Base-by-base conservation (phyloP, 495 filamentous ascomycete species). In the Lentithecium fluviatile region DNA sequence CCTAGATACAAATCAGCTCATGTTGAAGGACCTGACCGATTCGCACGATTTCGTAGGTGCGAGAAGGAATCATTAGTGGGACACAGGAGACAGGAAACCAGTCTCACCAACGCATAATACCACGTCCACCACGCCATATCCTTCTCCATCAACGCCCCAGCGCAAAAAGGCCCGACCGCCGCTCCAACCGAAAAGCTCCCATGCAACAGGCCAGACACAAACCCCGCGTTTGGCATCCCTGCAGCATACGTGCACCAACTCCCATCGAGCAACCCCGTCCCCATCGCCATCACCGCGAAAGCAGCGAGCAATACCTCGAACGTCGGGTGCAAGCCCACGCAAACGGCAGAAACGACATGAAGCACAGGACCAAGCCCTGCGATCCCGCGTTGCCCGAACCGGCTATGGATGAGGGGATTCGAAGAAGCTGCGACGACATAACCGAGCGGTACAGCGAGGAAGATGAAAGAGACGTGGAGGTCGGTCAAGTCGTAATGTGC, bases 161-260 rank as follows among this genome's bases (percentile, higher is more conserved):
- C 62, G 8, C 54, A 12, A 24, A 60, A 45, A 0, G 62, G 62
- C 6, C 55, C 62, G 0, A 45, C 45, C 7, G 51, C 51, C 6
- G 62, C 62, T 13, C 62, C 62, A 10, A 51, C 34, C 20, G 48
- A 54, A 34, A 60, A 65, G 29, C 17, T 21, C 5, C 56, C 62
- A 42, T 65, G 62, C 49, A 65, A 32, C 21, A 65, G 12, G 1
- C 62, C 62, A 6, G 40, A 47, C 0, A 56, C 36, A 20, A 42
- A 53, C 10, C 40, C 54, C 12, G 62, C 62, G 7, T 55, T 53
- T 2, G 10, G n/a, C 50, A 53, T 49, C 23, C 43, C 36, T 1
- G 37, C 62, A 20, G 43, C 62, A 47, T 50, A 65, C 10, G 56
- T 56, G 37, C 56, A 59, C 62, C 62, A 65, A n/a, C 25, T 21